phyloP scores from a whole-genome alignment of 176 grass and related monocot species.

The Aegilops sharonensis region DNA sequence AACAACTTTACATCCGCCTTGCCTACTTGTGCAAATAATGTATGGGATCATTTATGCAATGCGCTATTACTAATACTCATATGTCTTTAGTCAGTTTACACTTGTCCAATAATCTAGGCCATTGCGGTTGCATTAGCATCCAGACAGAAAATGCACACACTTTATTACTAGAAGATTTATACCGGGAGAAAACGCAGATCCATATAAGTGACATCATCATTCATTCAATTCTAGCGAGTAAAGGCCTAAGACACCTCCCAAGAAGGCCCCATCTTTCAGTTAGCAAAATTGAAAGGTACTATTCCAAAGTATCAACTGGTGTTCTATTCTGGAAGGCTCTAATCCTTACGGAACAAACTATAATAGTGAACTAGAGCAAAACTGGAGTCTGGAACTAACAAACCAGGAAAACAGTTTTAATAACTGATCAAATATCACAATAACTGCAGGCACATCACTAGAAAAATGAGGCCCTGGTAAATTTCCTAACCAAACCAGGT shows the following conservation, averaged over 20 bases:
- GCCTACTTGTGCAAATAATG: neutral
- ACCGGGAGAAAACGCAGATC: neutral
- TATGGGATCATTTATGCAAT: slow-evolving; percentile 2
- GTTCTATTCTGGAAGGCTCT: slow-evolving; percentile 3
- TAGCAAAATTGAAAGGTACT: neutral
- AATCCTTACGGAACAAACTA: neutral
- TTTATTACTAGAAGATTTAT: slow-evolving; percentile 7
- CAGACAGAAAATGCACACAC: neutral
- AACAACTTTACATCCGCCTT: neutral
- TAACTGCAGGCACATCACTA: neutral
- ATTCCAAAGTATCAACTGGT: neutral
- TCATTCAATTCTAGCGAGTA: neutral
- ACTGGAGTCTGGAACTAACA: neutral
- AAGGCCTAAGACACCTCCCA: neutral
- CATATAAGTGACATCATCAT: slow-evolving; percentile 4
- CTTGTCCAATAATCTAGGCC: neutral
- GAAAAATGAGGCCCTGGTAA: slow-evolving; percentile 13
- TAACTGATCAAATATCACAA: slow-evolving; percentile 1
- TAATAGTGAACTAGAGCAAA: slow-evolving; percentile 4
- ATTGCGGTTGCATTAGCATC: neutral
- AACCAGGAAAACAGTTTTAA: slow-evolving; percentile 4
- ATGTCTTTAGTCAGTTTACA: slow-evolving; percentile 10
- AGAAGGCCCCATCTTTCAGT: neutral
- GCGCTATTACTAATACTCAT: neutral
- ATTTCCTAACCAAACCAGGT: neutral